These are phyloP conservation scores for Huiozyma naganishii DNA, from an alignment of 805 yeast species.

Conservation along the genomic window DNA sequence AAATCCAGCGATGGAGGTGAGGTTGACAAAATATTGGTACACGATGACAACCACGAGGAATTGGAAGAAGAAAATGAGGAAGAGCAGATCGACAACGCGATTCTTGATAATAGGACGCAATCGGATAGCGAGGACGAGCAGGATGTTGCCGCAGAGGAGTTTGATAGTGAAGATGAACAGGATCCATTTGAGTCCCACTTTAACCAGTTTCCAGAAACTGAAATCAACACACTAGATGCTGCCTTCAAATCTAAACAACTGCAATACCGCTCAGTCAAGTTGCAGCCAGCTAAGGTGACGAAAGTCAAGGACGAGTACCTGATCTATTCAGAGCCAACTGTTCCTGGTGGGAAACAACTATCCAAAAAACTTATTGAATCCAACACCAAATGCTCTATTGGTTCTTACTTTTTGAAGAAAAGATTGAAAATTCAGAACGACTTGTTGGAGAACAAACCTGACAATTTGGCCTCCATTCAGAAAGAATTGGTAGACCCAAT, in stretches of 20 bases:
- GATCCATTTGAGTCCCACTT: slow-evolving; percentile 80
- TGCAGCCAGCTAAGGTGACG: slow-evolving; percentile 1
- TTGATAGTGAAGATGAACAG: slow-evolving; percentile 30
- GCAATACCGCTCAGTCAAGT: slow-evolving; percentile 16
- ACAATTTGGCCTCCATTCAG: slow-evolving; percentile 36
- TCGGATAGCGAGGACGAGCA: slow-evolving; percentile 22
- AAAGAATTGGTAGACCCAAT: slow-evolving; percentile 48
- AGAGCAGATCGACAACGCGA: slow-evolving; percentile 23
- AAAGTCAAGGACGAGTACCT: slow-evolving; percentile 12
- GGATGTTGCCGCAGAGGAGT: slow-evolving; percentile 13
- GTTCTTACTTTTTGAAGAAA: slow-evolving; percentile 37
- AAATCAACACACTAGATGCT: slow-evolving; percentile 30
- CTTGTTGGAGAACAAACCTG: slow-evolving; percentile 13
- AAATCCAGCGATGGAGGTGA: background rate
- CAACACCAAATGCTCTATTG: slow-evolving; percentile 15
- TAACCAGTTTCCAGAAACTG: slow-evolving; percentile 33
- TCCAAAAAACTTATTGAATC: slow-evolving; percentile 6
- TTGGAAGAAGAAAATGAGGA: slow-evolving; percentile 19
- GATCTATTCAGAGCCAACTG: slow-evolving; percentile 21
- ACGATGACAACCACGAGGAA: slow-evolving; percentile 3
- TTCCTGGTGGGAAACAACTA: slow-evolving; percentile 5
- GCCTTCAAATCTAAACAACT: slow-evolving; percentile 25
- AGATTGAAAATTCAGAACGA: slow-evolving; percentile 27
- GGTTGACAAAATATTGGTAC: slow-evolving; percentile 7
- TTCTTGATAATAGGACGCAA: slow-evolving; percentile 20